Evolutionary conservation across 805 yeast genomes (phyloP), one percentile per base, ranked within the genome.

Genomic region (Candida arabinofermentans): DNA sequence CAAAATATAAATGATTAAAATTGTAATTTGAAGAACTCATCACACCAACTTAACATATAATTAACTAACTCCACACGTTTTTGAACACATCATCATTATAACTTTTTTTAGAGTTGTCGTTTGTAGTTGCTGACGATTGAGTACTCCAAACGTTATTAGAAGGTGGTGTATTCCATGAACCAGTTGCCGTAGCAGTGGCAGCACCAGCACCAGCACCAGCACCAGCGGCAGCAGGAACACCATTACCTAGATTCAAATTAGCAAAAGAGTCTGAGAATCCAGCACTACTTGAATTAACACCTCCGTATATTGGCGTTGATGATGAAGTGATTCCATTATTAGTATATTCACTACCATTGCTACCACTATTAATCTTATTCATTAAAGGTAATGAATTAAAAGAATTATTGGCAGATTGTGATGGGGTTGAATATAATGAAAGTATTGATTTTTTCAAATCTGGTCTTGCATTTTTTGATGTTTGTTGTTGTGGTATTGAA

Each of bases 401-500:
- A 6, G 47, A 36, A 14, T 43, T 40, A 24, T 32, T 34, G 6
- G 44, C 39, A 4, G 53, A 46, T 41, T 58, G 61, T 16, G 69
- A 64, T 17, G 83, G 85, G 2, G 86, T 75, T 1, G 95, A 78
- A 61, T 93, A 93, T 40, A 93, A 72, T 19, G 97, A 88, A 44
- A 93, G 66, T 45, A 93, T 93, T 1, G 96, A 87, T 65, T 87
- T 87, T 59, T 93, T 93, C 62, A 93, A 72, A 57, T 91, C 97
- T 3, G 93, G 91, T 56, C 96, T 74, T 26, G 72, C 38, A 40
- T 50, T 50, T 34, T 48, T 38, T 31, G 44, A 49, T 18, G 35
- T 46, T 42, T 29, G 57, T 38, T 30, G 41, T 17, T 23, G 40
- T 14, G 40, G 17, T 10, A 34, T 12, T 10, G 41, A 21, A 14